Evolutionary conservation across 345 rosid species (phyloP), one percentile per base, ranked within the genome.

Genomic region (Theobroma cacao): DNA sequence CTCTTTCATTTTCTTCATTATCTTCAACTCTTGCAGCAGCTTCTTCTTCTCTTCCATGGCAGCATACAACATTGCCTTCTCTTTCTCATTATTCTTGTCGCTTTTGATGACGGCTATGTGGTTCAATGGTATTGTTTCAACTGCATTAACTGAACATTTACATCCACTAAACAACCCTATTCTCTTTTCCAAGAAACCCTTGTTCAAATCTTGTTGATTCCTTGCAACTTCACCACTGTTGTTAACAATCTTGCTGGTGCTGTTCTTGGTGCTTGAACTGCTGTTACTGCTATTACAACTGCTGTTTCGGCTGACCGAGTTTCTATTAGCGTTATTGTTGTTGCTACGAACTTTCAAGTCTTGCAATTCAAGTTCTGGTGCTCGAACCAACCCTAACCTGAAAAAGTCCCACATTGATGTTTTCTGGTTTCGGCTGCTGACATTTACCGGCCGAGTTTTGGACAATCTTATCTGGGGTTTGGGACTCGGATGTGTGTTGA

Each of bases 371-470:
- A 96, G 91, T 67, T 89, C 98, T 12, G 99, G 99, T 0, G 91
- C 83, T 6, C 93, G 93, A 67, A 94, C 93, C 76, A 92, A 75
- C 8, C 99, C 94, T 9, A 88, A 61, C 65, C 91, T 68, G 62
- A 96, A 82, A 52, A 91, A 82, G 24, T 89, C 95, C 99, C 99
- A 92, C 18, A 88, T 67, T 1, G 97, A 83, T 3, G 91, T 87
- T 75, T 81, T 90, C 24, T 84, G 84, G 77, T 41, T 84, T 79
- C 88, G 63, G 82, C 53, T 83, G 24, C 72, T 63, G 10, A 71
- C 15, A 78, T 58, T 86, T 61, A 40, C 84, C 20, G 58, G 77
- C 71, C 80, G 79, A 45, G 86, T 71, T 36, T 60, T 81, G 72
- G 91, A 78, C 10, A 78, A 77, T 80, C 90, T 83, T 65, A 91